Evolutionary conservation across 2,329 filamentous ascomycete genomes (phyloP), one percentile per base, ranked within the genome.

Genomic region (Cladosporium sp.): DNA sequence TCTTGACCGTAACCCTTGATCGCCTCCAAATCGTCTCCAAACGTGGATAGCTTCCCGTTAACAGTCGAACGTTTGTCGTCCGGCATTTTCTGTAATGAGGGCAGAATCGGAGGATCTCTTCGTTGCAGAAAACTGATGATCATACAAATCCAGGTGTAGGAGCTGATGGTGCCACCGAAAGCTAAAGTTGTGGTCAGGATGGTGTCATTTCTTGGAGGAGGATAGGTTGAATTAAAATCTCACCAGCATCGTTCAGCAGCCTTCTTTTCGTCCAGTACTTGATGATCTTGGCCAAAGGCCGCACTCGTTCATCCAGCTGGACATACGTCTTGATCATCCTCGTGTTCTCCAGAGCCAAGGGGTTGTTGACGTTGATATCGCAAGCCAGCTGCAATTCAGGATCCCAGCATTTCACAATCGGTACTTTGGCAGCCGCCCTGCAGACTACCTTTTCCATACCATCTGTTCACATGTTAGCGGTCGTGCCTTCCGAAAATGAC

Each of bases 321-420:
- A 98, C 89, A 71, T 98, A 98, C 0, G 90, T 95, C 67, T 91
- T 89, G 63, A 98, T 93, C 91, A 98, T 95, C 46, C 91, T 84
- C 11, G 93, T 98, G 65, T 98, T 98, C 70, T 97, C 91, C 56
- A 98, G 76, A 3, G 93, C 93, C 49, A 95, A 72, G 0, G 91
- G 93, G 64, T 97, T 98, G 74, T 98, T 98, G 73, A 98, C 91
- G 63, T 98, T 98, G 86, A 98, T 93, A 68, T 98, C 93, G 69
- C 91, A 96, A 13, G 90, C 87, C 46, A 98, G 77, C 59, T 85
- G 77, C 53, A 96, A 77, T 68, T 95, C 89, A 3, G 93, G 93
- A 68, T 98, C 93, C 91, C 93, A 98, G 52, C 95, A 88, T 75
- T 97, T 97, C 61, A 98, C 93, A 65, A 98, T 98, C 3, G 93